These are phyloP conservation scores for Malus asiatica DNA, from an alignment of 306 rosid genomes.

Conservation along the genomic window DNA sequence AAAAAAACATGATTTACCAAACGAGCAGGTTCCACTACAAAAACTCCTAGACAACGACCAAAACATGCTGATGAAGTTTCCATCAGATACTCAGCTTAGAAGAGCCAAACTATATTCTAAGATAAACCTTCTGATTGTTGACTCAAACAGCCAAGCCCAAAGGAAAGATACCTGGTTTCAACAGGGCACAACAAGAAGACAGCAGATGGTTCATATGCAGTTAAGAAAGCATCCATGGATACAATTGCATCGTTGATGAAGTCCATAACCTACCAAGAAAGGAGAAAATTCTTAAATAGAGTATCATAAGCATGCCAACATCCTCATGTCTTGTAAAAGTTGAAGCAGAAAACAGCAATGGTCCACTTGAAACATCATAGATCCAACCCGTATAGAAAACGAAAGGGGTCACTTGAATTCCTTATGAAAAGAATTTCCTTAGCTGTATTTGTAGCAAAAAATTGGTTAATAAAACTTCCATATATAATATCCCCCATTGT, in stretches of 20 bases:
- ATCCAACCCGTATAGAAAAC: neutral
- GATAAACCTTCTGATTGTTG: neutral
- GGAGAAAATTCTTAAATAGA: slow-evolving; percentile 7
- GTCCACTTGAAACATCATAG: neutral
- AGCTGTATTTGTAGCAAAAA: neutral
- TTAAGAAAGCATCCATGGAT: slow-evolving; percentile 66
- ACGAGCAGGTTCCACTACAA: neutral
- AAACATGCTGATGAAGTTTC: neutral
- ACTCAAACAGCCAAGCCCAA: neutral
- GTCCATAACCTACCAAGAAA: slow-evolving; percentile 72
- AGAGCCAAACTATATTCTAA: neutral
- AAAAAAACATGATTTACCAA: neutral
- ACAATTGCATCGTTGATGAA: slow-evolving; percentile 83
- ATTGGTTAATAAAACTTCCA: neutral
- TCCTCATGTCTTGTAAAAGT: neutral
- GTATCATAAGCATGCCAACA: neutral
- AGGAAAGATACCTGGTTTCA: slow-evolving; percentile 59
- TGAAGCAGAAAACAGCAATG: neutral
- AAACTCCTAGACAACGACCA: neutral
- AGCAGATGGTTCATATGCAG: slow-evolving; percentile 65
- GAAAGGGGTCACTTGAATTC: neutral
- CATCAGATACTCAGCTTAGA: neutral
- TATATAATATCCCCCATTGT: neutral
- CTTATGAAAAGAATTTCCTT: neutral
- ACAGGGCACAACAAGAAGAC: slow-evolving; percentile 66